Conservation (phyloP, 176 grass and related monocot species). For the Eleusine coracana region DNA sequence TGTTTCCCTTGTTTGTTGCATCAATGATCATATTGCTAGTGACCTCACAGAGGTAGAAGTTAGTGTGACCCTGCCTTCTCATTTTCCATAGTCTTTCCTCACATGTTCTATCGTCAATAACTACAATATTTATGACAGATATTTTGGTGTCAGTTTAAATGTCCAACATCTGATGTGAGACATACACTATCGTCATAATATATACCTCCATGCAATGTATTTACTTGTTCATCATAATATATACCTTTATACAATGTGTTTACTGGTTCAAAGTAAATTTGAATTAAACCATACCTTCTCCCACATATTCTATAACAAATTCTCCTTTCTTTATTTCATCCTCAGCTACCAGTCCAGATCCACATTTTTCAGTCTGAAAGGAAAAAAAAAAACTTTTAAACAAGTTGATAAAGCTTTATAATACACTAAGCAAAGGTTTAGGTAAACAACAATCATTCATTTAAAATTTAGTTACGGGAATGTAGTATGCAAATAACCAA, state of each 20-base stretch:
- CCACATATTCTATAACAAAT: constrained; percentile 97
- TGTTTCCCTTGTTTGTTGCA: constrained; percentile 92
- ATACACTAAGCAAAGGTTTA: constrained; percentile 14
- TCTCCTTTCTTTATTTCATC: constrained; percentile 94
- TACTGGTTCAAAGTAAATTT: constrained; percentile 25
- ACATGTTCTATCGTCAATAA: constrained; percentile 92
- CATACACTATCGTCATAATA: neutral
- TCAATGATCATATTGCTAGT: constrained; percentile 97
- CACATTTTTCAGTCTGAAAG: constrained; percentile 96
- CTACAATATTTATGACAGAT: constrained; percentile 48
- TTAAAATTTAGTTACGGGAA: neutral
- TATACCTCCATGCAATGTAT: neutral
- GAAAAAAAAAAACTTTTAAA: constrained; percentile 34
- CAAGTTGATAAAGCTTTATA: constrained; percentile 12
- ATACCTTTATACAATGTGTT: constrained; percentile 20
- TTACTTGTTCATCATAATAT: constrained; percentile 7
- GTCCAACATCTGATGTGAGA: neutral
- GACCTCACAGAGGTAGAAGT: constrained; percentile 95
- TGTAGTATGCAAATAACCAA: neutral
- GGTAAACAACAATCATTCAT: constrained; percentile 9
- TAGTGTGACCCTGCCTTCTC: constrained; percentile 75
- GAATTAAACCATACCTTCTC: constrained; percentile 78
- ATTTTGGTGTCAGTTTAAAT: constrained; percentile 40
- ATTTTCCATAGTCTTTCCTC: constrained; percentile 97
- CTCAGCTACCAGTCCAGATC: constrained; percentile 80